Percentiles rank a stretch among this genome's conserved stretches.
These are phyloP conservation scores for Yamadazyma akitaensis DNA, from an alignment of 805 yeast genomes.

Conservation along the genomic window DNA sequence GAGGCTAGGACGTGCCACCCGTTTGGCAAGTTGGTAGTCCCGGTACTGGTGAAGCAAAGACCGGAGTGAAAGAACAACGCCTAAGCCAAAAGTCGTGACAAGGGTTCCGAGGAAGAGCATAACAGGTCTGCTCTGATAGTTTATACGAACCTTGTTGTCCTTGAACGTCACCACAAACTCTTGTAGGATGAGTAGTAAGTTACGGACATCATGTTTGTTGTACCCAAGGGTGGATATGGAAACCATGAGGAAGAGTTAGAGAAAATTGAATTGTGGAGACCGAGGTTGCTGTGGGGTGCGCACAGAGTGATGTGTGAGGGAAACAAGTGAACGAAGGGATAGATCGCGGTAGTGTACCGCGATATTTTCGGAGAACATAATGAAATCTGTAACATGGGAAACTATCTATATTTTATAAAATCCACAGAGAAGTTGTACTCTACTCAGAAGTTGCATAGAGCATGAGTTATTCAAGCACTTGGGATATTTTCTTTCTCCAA, in stretches of 20 bases:
- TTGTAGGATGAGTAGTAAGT: conserved; percentile 29
- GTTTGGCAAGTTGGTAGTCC: conserved; percentile 25
- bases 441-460: too few species aligned
- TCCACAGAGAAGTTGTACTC: too few species aligned
- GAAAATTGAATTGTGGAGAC: conserved; percentile 3
- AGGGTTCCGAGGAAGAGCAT: conserved; percentile 39
- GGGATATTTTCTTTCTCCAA: too few species aligned
- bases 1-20: conserved; percentile 30
- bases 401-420: too few species aligned
- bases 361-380: too few species aligned
- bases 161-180: conserved; percentile 35
- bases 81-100: conserved; percentile 39
- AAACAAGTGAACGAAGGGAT: too few species aligned
- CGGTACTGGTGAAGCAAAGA: conserved; percentile 27
- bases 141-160: conserved; percentile 35
- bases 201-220: conserved; percentile 31
- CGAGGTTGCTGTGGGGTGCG: background rate
- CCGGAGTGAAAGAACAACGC: conserved; percentile 30
- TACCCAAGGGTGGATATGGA: conserved; percentile 33
- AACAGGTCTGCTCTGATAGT: conserved; percentile 42
- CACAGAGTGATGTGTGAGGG: background rate
- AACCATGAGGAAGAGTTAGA: conserved; percentile 22
- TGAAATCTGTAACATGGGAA: too few species aligned
- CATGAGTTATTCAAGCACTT: too few species aligned
- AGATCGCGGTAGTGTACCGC: too few species aligned